Evolutionary conservation across 1,284 basidiomycete genomes (phyloP).

Genomic region (Somion occarium): DNA sequence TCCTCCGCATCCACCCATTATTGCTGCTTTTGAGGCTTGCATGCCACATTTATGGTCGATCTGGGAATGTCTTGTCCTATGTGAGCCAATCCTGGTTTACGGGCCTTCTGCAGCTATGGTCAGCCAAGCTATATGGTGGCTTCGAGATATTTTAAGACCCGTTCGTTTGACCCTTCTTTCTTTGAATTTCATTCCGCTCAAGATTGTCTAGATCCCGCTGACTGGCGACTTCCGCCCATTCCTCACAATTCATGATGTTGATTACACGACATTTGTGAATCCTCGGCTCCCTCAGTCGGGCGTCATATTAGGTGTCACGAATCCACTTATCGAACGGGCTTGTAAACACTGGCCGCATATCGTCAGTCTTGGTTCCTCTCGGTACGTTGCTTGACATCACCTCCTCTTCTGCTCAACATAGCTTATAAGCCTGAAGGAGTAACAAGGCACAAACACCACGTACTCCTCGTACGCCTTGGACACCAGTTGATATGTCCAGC

Average conservation of each 20-base stretch:
- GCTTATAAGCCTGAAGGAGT: conserved; percentile 4
- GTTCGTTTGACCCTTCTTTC: conserved; percentile 36
- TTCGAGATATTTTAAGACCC: conserved; percentile 84
- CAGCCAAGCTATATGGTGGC: conserved; percentile 86
- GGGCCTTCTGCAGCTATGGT: conserved; percentile 78
- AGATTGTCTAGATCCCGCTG: conserved; percentile 62
- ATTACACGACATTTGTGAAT: conserved; percentile 75
- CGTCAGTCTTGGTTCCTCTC: conserved; percentile 55
- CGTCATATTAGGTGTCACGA: conserved; percentile 87
- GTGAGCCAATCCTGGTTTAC: conserved; percentile 86
- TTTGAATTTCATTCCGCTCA: conserved; percentile 3
- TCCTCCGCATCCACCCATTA: conserved; percentile 61
- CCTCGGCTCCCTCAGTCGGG: conserved; percentile 83
- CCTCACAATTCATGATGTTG: conserved; percentile 93
- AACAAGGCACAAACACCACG: background rate
- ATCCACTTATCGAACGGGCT: conserved; percentile 87
- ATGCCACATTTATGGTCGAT: conserved; percentile 85
- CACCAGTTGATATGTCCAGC: conserved; percentile 3
- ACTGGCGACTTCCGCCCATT: conserved; percentile 89
- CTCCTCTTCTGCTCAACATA: background rate
- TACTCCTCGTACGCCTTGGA: conserved; percentile 7
- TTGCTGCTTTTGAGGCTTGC: conserved; percentile 73
- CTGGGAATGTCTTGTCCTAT: conserved; percentile 89
- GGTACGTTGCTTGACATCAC: conserved; percentile 29
- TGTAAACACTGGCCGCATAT: conserved; percentile 94